These are phyloP conservation scores for Miscanthus lutarioriparius DNA, from an alignment of 176 grass and related monocot species.

Conservation along the genomic window DNA sequence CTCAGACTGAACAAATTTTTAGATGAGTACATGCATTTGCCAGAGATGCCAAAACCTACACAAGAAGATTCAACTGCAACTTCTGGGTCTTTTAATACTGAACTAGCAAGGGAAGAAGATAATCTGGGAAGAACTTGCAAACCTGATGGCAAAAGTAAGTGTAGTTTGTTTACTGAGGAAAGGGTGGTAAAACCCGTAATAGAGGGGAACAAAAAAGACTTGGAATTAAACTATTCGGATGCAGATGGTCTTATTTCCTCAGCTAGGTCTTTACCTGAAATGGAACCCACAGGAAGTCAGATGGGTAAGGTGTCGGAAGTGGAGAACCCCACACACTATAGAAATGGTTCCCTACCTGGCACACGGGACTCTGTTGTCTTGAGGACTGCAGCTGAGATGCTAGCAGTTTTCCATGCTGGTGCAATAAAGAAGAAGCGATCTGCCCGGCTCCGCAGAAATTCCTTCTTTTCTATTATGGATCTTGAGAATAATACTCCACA, in stretches of 20 bases:
- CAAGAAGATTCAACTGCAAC: conserved; percentile 20
- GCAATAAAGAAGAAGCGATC: conserved; percentile 57
- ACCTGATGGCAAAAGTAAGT: conserved; percentile 16
- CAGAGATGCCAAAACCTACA: background rate
- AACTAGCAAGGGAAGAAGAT: conserved; percentile 31
- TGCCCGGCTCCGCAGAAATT: conserved; percentile 36
- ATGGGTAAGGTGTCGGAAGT: conserved; percentile 1
- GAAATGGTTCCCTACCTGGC: conserved; percentile 14
- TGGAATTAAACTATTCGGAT: conserved; percentile 31
- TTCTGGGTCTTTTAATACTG: conserved; percentile 25
- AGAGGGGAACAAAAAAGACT: conserved; percentile 22
- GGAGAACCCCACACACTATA: conserved; percentile 17
- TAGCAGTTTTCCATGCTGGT: conserved; percentile 43
- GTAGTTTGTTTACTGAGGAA: conserved; percentile 21
- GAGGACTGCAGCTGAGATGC: conserved; percentile 42
- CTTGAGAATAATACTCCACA: conserved; percentile 30
- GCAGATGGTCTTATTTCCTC: conserved; percentile 28
- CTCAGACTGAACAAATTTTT: conserved; percentile 32
- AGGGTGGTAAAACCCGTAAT: background rate
- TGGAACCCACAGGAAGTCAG: conserved; percentile 9
- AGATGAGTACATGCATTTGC: conserved; percentile 41
- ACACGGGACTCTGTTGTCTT: conserved; percentile 15
- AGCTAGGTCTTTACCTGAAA: conserved; percentile 29
- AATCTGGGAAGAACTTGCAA: conserved; percentile 18
- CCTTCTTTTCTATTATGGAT: conserved; percentile 26